Base-by-base conservation (phyloP, 371 early-diverging fungal species). In the Spiromyces aspiralis region DNA sequence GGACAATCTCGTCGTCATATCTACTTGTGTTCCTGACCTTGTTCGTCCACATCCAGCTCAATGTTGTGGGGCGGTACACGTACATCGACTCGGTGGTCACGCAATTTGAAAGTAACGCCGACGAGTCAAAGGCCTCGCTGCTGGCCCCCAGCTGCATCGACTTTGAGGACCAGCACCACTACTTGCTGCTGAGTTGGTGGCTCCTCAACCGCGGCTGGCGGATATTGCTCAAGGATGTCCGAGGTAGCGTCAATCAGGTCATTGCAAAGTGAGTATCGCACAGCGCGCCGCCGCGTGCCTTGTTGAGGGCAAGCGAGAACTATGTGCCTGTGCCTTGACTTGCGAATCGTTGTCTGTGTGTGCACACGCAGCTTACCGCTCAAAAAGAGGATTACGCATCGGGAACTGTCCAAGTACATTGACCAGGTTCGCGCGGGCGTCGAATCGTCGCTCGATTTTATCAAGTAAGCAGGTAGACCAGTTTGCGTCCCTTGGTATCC, bases 181-280 rank as follows among this genome's bases (percentile, higher is more conserved):
- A 80, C 60, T 57, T 95, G 57, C 86, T 87, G 48, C 80, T 84
- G 55, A 83, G 79, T 60, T 94, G 90, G 89, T 93, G 86, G 81
- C 62, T 95, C 27, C 62, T 95, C 57, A 86, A 95, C 64, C 76
- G 78, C 52, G 94, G 93, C 0, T 90, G 91, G 88, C 80, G 75
- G 51, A 48, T 57, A n/a, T 76, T 78, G 54, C 77, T 80, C 48
- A 72, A 67, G 27, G 64, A 73, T 35, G 81, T 95, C 6, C 62
- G 71, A 19, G 62, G 60, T 3, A 85, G 82, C 0, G 83, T 88
- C 2, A 72, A 83, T 47, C 70, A 77, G 25, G 63, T 75, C 12
- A 49, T 89, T 47, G 76, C 77, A 47, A 58, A 72, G 87, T 85
- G 70, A 59, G 49, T 35, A 21, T 23, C n/a, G 42, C 13, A 13